These are phyloP conservation scores for Calonectria multiphialidica DNA, from an alignment of 2,329 filamentous ascomycete genomes.

Conservation along the genomic window DNA sequence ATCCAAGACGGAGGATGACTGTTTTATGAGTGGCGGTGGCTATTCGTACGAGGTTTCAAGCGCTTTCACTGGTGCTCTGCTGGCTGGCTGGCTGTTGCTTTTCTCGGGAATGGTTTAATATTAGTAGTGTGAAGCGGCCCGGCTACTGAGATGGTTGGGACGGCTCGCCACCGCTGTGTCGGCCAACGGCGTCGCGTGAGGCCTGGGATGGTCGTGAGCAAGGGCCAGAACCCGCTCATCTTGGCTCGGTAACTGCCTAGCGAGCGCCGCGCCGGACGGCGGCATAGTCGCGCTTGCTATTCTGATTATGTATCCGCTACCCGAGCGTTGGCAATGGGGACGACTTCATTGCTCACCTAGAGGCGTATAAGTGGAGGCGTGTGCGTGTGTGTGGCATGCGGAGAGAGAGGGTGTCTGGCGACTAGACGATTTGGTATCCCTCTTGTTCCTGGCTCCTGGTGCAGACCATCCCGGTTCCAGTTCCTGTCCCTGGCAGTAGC, in stretches of 20 bases:
- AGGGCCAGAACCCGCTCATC: background rate
- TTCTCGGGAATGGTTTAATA: background rate
- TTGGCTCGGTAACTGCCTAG: conserved; percentile 16
- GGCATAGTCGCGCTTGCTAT: background rate
- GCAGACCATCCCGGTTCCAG: background rate
- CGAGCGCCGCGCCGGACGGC: background rate
- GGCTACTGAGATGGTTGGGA: conserved; percentile 4
- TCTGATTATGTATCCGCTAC: background rate
- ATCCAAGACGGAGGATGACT: background rate
- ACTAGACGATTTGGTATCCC: background rate
- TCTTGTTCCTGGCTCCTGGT: conserved; percentile 5
- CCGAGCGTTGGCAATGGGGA: conserved; percentile 28
- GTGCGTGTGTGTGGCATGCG: background rate
- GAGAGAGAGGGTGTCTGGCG: conserved; percentile 3
- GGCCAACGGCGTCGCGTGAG: conserved; percentile 13
- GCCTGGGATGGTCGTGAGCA: background rate
- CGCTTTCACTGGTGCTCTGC: background rate
- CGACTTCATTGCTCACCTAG: conserved; percentile 26
- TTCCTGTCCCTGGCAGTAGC: conserved; percentile 26
- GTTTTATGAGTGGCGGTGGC: background rate
- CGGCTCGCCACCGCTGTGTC: conserved; percentile 3
- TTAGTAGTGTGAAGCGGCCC: background rate
- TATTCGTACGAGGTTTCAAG: background rate
- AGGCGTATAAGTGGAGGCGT: conserved; percentile 20
- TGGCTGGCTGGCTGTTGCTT: background rate